These are phyloP conservation scores for Fibroporia radiculosa DNA, from an alignment of 768 basidiomycete genomes.

Conservation along the genomic window DNA sequence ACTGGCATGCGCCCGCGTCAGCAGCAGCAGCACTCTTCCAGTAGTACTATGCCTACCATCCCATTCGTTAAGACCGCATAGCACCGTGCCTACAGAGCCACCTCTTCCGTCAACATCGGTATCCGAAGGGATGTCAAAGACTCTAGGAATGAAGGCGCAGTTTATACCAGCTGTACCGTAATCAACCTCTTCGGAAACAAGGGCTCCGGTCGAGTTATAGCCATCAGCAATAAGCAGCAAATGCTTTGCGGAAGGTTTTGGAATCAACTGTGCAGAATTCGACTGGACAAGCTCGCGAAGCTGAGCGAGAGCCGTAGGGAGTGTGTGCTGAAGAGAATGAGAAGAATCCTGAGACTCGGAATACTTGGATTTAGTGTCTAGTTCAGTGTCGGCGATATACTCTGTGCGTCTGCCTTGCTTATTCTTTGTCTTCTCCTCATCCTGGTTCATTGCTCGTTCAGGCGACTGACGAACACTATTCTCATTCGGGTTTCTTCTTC, in stretches of 20 bases:
- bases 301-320: conserved; percentile 6
- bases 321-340: neutral
- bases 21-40: neutral
- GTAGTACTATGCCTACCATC: conserved; percentile 29
- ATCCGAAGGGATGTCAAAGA: conserved; percentile 27
- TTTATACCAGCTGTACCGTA: conserved; percentile 30
- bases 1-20: neutral
- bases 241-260: conserved; percentile 32
- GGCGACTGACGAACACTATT: conserved; percentile 15
- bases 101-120: conserved; percentile 25
- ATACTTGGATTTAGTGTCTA: conserved; percentile 3
- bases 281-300: conserved; percentile 20
- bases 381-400: conserved; percentile 4
- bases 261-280: conserved; percentile 19
- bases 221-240: conserved; percentile 46
- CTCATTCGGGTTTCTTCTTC: conserved; percentile 19
- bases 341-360: neutral
- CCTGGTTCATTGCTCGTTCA: conserved; percentile 16
- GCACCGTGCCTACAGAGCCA: conserved; percentile 23
- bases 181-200: conserved; percentile 30
- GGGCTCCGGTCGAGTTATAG: conserved; percentile 11
- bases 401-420: conserved; percentile 11
- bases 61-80: conserved; percentile 48
- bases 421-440: conserved; percentile 10
- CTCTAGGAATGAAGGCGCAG: conserved; percentile 36